Base-by-base conservation (phyloP, 1,139 yeast species). In the Saccharomyces pastorianus region DNA sequence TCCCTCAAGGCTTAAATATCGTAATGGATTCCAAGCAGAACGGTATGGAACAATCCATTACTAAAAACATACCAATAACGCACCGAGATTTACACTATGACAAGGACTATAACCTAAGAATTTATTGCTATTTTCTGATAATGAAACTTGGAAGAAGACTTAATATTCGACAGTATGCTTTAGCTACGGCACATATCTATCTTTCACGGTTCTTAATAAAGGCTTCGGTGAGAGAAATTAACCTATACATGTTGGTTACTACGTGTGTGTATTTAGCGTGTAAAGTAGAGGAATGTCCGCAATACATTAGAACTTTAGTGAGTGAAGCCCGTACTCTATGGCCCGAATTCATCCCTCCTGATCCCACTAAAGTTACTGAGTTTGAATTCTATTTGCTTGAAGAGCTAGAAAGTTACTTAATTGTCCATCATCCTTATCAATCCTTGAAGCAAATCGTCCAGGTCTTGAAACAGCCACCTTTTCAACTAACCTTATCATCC, bases 321-420 rank as follows among this genome's bases (percentile, higher is more conserved):
- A 78, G 84, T 28, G 98, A 93, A 66, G 95, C 98, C 2, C 75
- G 96, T 51, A 85, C 85, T 48, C 71, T 89, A 50, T 93, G 99
- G 98, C 97, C 98, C 0, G 97, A 91, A 64, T 89, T 84, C 65
- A 85, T 93, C 32, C 95, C 97, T 0, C 90, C 87, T 55, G 99
- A 93, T 67, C 82, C 91, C 23, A 85, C 96, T 42, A 88, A 88
- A 64, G 76, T 93, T n/a, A 97, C 98, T 0, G 99, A 93, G 67
- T 88, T 95, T 72, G 99, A 93, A 71, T 93, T 93, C 68, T 93
- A 93, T 66, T 70, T 93, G 51, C 85, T 93, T 42, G 97, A 90
- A 65, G 98, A 91, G 69, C 77, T 93, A 73, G 89, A 88, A 56
- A 81, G 90, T 60, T 88, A 80, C 64, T 71, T 93, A 59, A 78